Base-by-base conservation (phyloP, 108 stramenopile species). In the Skeletonema tropicum region DNA sequence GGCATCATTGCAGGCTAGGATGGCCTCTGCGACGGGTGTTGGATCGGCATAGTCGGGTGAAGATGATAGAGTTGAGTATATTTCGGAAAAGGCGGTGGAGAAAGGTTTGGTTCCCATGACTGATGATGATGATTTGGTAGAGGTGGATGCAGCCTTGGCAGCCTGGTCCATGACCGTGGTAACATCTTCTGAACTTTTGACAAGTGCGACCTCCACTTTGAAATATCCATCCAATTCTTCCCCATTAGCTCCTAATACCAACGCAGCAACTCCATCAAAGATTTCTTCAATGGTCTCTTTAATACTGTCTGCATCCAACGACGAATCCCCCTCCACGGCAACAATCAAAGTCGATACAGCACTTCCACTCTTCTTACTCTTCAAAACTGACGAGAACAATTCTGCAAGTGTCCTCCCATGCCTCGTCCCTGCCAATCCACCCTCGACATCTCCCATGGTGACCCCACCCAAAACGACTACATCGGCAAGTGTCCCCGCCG, bases 361-460 rank as follows among this genome's bases (percentile, higher is more conserved):
- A 29, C 26, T 41, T 8, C 63, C 63, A 10, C 68, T 75, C 31
- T 60, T 67, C 59, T 61, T 68, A 7, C 55, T 68, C 60, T 17
- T 30, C n/a, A 64, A 11, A 4, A 86, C 60, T 1, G 89, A 79
- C 4, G 88, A 82, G 65, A 94, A 92, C 30, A 94, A 48, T 36
- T 91, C 91, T 1, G 88, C 88, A 35, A 94, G 70, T 7, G 93
- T 94, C 31, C 87, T 64, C 3, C 88, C 91, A 75, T 94, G 93
- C 19, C 93, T 74, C 6, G 93, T 89, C 33, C 83, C 75, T 3
- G 71, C 78, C 77, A 91, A 76, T 55, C 90, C 93, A 6, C 77
- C 75, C 76, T 89, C 83, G 21, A 89, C 74, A 80, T 94, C 93
- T 15, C 88, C 90, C 57, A 82, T 67, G 1, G 91, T 94, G 23